Conservation (phyloP, 768 basidiomycete species). For the Mycena sanguinolenta region DNA sequence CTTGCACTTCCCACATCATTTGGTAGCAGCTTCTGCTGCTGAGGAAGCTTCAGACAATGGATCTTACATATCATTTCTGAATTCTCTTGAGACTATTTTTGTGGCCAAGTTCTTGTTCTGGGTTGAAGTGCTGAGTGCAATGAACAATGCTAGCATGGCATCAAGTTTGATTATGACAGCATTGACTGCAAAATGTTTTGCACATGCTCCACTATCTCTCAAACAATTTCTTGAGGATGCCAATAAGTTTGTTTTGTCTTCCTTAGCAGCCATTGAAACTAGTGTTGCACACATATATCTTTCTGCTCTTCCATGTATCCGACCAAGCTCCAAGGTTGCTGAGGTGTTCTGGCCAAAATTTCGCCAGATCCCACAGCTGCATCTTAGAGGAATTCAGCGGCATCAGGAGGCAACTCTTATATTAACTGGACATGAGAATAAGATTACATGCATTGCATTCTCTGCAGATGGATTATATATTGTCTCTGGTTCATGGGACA, state of each 20-base stretch:
- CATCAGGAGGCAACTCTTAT: slow-evolving; percentile 1
- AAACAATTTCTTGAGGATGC: slow-evolving; percentile 3
- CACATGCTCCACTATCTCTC: neutral
- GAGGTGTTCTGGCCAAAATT: slow-evolving; percentile 4
- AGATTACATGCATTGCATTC: neutral
- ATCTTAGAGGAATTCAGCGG: neutral
- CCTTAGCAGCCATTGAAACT: neutral
- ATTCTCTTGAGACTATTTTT: slow-evolving; percentile 4
- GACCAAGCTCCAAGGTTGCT: slow-evolving; percentile 1
- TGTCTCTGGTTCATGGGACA: neutral
- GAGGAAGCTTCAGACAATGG: no score
- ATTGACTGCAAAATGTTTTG: no score
- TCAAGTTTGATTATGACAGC: no score
- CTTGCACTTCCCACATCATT: slow-evolving; percentile 5
- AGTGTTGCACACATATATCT: neutral
- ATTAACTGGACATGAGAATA: neutral
- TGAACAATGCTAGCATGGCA: no score
- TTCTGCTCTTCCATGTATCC: slow-evolving; percentile 6
- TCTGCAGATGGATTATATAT: neutral
- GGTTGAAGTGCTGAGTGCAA: no score
- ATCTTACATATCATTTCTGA: no score
- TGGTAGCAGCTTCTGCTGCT: slow-evolving; percentile 3
- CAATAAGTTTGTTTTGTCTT: slow-evolving; percentile 7
- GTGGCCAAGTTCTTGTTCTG: slow-evolving; percentile 8
- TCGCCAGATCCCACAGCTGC: neutral